Base-by-base conservation (phyloP, 208 protist species). In the Herpetomonas tarakana region DNA sequence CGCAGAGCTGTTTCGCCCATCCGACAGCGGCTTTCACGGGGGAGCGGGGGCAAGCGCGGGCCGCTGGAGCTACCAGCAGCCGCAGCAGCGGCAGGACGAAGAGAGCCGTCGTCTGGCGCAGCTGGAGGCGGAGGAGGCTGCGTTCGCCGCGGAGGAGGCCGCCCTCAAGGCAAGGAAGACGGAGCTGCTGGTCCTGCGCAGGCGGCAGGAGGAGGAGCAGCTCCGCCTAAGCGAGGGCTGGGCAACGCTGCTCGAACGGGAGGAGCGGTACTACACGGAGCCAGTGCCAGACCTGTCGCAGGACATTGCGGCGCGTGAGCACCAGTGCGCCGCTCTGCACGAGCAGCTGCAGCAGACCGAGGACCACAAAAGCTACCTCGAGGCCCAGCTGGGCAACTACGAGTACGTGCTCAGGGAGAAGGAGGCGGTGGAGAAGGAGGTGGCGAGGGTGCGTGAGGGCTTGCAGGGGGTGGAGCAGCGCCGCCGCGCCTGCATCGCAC, bases 241-340 rank as follows among this genome's bases (percentile, higher is more conserved):
- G 81, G 64, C 80, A 14, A 45, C 66, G 61, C 70, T 91, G 69
- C 65, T 85, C 19, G 79, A 87, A 58, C 76, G 64, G n/a, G 80
- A 91, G 49, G 77, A 91, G 71, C 77, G 80, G 56, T 91, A 87
- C 72, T 76, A 88, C 65, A 81, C 74, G 31, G 80, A 87, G 71
- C 76, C 78, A 18, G 52, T 81, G 29, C 46, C 71, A 6, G 80
- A 91, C 66, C 62, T 74, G 26, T 52, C 59, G 24, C 45, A 41
- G 0, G 77, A 88, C 18, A 78, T 86, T 14, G 38, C 58, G 57
- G 76, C 67, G 30, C 65, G 68, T 3, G 78, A 86, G 68, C 71
- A 80, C 41, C 81, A 66, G 45, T 88, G 78, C 44, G 60, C 52
- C 16, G 58, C 67, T 39, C 63, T 88, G 45, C 69, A 62, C 26